Conservation (phyloP, 2,329 filamentous ascomycete genomes). For the Cordyceps sp. region DNA sequence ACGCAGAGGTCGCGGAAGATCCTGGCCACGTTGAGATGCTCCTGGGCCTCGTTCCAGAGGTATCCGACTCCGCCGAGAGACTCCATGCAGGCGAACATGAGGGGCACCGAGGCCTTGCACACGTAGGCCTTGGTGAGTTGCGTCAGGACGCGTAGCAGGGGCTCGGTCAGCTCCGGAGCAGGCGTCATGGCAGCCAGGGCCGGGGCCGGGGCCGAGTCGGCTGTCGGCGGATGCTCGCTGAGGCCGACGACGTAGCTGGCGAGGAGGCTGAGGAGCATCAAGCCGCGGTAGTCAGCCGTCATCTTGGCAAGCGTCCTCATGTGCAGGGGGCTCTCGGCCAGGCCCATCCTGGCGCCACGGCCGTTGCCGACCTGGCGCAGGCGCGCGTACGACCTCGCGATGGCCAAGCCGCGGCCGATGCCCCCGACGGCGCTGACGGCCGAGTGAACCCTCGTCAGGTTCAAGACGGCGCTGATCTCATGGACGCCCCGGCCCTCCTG, state of each 20-base stretch:
- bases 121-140: slow-evolving; percentile 44
- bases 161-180: slow-evolving; percentile 13
- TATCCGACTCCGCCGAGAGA: slow-evolving; percentile 50
- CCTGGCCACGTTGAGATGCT: slow-evolving; percentile 48
- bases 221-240: slow-evolving; percentile 24
- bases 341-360: slow-evolving; percentile 23
- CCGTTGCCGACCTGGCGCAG: slow-evolving; percentile 35
- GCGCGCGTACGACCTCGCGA: slow-evolving; percentile 39
- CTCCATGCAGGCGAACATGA: slow-evolving; percentile 44
- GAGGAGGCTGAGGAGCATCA: slow-evolving; percentile 39
- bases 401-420: slow-evolving; percentile 36
- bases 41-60: slow-evolving; percentile 43
- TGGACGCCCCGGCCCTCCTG: slow-evolving; percentile 47
- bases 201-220: slow-evolving; percentile 3
- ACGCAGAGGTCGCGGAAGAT: slow-evolving; percentile 49
- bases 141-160: slow-evolving; percentile 39
- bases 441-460: slow-evolving; percentile 46
- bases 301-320: slow-evolving; percentile 39
- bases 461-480: slow-evolving; percentile 52
- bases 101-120: slow-evolving; percentile 29
- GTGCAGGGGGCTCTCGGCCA: slow-evolving; percentile 37
- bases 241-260: slow-evolving; percentile 36
- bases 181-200: slow-evolving; percentile 16
- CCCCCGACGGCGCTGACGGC: slow-evolving; percentile 34
- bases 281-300: slow-evolving; percentile 35